These are phyloP conservation scores for Corylus americana DNA, from an alignment of 306 rosid species.

Conservation along the genomic window DNA sequence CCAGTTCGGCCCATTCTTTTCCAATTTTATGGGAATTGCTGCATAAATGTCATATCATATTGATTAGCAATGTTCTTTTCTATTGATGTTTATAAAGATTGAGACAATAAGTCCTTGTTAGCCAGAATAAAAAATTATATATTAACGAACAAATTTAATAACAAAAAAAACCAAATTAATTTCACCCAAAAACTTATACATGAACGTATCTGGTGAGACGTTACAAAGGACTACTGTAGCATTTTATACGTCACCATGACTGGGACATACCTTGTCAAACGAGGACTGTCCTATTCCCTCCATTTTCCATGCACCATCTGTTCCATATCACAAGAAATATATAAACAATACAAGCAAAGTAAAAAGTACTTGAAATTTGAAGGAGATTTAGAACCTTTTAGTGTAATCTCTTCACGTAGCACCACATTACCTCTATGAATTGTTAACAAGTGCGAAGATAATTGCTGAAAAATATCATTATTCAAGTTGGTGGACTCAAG, in stretches of 20 bases:
- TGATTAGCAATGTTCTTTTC: not conserved
- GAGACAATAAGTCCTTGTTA: not conserved
- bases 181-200: not conserved
- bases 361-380: conserved; percentile 8
- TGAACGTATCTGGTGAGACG: not conserved
- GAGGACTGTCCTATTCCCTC: conserved; percentile 39
- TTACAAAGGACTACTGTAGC: not conserved
- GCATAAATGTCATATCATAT: no score
- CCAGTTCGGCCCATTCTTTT: no score
- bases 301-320: conserved; percentile 52
- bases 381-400: conserved; percentile 57
- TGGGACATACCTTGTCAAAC: conserved; percentile 49
- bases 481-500: no score
- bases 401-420: conserved; percentile 64
- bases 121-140: not conserved
- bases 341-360: conserved; percentile 22
- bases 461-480: no score
- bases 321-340: conserved; percentile 38
- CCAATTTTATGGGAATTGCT: no score
- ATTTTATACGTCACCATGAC: conserved; percentile 11
- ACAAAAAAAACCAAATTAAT: not conserved
- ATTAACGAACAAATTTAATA: not conserved
- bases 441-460: no score
- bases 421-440: conserved; percentile 60
- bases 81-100: not conserved